These are phyloP conservation scores for Zarea fungicola DNA, from an alignment of 2,329 filamentous ascomycete genomes.

Conservation along the genomic window DNA sequence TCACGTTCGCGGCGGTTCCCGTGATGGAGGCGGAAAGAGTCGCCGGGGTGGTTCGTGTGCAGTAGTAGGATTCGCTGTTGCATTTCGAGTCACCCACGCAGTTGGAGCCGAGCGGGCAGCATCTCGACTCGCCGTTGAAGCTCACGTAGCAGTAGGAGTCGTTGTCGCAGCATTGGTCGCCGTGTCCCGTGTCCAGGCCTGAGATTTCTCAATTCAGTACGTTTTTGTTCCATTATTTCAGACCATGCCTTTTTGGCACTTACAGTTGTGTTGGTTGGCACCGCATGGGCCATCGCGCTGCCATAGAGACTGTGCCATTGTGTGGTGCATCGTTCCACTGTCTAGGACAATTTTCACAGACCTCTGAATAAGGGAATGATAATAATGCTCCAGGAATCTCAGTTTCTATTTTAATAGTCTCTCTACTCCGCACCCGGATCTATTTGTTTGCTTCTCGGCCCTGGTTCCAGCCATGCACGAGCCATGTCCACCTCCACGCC, in stretches of 20 bases:
- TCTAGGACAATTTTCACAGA: too few relatives aligned
- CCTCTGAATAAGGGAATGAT: too few relatives aligned
- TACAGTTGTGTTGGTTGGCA: constrained; percentile 6
- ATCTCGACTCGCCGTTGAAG: constrained; percentile 26
- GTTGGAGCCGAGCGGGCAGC: constrained; percentile 38
- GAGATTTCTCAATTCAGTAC: too few relatives aligned
- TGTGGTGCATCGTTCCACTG: neutral
- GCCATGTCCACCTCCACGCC: too few relatives aligned
- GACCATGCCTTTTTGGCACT: too few relatives aligned
- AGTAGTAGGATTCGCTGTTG: constrained; percentile 28
- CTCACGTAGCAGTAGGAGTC: constrained; percentile 42
- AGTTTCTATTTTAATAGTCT: too few relatives aligned
- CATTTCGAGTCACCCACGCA: constrained; percentile 35
- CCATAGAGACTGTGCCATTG: neutral
- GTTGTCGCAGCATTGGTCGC: constrained; percentile 38
- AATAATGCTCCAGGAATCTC: too few relatives aligned
- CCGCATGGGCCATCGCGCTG: constrained; percentile 5
- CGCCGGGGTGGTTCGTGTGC: constrained; percentile 26
- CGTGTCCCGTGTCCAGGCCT: constrained; percentile 39
- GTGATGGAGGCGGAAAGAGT: constrained; percentile 16
- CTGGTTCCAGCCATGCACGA: too few relatives aligned
- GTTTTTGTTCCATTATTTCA: too few relatives aligned
- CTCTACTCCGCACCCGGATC: too few relatives aligned
- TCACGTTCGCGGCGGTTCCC: neutral
- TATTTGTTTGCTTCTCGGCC: too few relatives aligned